Percentiles rank a stretch among this genome's conserved stretches.
Evolutionary conservation across 2,329 filamentous ascomycete genomes (phyloP).

Genomic region (Alternaria hordeiaustralica): DNA sequence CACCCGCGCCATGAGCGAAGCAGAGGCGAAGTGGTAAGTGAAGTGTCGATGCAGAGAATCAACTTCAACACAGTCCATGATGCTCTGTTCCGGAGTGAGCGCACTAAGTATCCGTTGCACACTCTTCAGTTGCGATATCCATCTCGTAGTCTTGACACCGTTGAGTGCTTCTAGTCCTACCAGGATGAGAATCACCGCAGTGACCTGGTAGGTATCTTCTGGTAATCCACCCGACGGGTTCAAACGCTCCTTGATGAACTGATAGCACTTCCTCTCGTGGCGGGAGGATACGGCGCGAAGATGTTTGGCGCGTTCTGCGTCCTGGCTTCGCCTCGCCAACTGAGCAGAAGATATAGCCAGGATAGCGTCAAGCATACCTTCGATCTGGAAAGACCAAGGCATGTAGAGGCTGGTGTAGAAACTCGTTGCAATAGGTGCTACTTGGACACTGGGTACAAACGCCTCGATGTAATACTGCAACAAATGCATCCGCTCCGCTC

Average conservation of each 20-base stretch:
- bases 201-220: slow-evolving; percentile 41
- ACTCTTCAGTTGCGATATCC: slow-evolving; percentile 45
- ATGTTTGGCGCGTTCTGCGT: slow-evolving; percentile 36
- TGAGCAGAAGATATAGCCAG: slow-evolving; percentile 45
- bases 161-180: slow-evolving; percentile 46
- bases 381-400: slow-evolving; percentile 45
- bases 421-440: slow-evolving; percentile 43
- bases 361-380: slow-evolving; percentile 46
- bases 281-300: slow-evolving; percentile 38
- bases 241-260: slow-evolving; percentile 41
- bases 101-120: slow-evolving; percentile 40
- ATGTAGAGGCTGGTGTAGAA: slow-evolving; percentile 47
- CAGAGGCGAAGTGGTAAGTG: slow-evolving; percentile 47
- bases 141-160: slow-evolving; percentile 41
- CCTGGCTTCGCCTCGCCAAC: slow-evolving; percentile 37
- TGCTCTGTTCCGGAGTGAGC: slow-evolving; percentile 31
- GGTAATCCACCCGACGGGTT: slow-evolving; percentile 32
- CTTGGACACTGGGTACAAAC: slow-evolving; percentile 46
- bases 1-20: slow-evolving; percentile 43
- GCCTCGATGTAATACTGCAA: slow-evolving; percentile 46
- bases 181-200: slow-evolving; percentile 42
- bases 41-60: slow-evolving; percentile 46
- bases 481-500: slow-evolving; percentile 36
- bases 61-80: slow-evolving; percentile 38
- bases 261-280: slow-evolving; percentile 43